phyloP scores from a whole-genome alignment of 2,329 filamentous ascomycete species.

The Ceratocystis huliohia region DNA sequence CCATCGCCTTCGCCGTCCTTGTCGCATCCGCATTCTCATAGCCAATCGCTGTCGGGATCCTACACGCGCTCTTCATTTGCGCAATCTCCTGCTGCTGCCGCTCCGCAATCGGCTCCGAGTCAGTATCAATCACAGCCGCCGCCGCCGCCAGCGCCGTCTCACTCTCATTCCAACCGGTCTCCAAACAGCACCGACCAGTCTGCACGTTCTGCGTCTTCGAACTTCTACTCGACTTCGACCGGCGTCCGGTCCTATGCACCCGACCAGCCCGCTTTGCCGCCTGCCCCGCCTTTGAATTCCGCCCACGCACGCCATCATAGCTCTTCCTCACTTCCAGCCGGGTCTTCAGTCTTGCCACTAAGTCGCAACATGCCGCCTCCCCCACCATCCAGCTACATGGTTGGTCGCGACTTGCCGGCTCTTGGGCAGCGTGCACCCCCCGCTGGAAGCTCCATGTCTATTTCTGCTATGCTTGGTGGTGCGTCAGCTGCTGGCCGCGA shows the following conservation, averaged over 20 bases:
- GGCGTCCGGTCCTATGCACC: slow-evolving; percentile 16
- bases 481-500: slow-evolving; percentile 30
- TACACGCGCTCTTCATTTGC: background rate
- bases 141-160: background rate
- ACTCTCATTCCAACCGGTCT: slow-evolving; percentile 11
- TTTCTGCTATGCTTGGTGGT: slow-evolving; percentile 45
- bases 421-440: slow-evolving; percentile 37
- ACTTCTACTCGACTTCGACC: slow-evolving; percentile 16
- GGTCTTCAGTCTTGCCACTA: slow-evolving; percentile 26
- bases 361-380: slow-evolving; percentile 27
- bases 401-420: slow-evolving; percentile 41
- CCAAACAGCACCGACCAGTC: slow-evolving; percentile 5
- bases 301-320: slow-evolving; percentile 34
- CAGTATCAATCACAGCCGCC: background rate
- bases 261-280: slow-evolving; percentile 19
- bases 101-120: background rate
- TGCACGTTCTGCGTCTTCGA: slow-evolving; percentile 4
- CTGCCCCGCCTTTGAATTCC: slow-evolving; percentile 26
- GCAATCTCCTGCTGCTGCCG: background rate
- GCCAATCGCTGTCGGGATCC: background rate
- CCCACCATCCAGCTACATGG: slow-evolving; percentile 34
- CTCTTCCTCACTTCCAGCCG: slow-evolving; percentile 31
- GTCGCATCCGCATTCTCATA: background rate
- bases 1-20: background rate
- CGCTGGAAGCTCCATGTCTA: slow-evolving; percentile 45